Base-by-base conservation (phyloP, 2,329 filamentous ascomycete species). In the Pseudonectria buxi region DNA sequence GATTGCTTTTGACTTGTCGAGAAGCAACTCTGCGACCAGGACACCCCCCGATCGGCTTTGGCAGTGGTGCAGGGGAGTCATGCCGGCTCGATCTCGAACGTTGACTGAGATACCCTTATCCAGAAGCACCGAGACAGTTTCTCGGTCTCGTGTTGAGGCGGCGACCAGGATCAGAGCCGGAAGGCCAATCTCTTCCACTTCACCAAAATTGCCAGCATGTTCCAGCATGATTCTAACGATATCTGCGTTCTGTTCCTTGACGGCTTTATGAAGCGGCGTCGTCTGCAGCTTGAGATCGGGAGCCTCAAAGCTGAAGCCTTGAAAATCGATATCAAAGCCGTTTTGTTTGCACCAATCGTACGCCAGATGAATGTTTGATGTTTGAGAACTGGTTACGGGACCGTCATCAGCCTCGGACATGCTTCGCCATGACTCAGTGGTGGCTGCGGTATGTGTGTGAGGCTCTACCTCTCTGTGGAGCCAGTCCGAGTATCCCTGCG, bases 271-370 rank as follows among this genome's bases (percentile, higher is more conserved):
- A 22, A 36, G 34, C 3, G 34, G 34, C 11, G 34, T 32, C n/a
- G n/a, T n/a, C n/a, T n/a, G 34, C 34, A 36, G 7, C 28, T 16
- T 24, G n/a, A 32, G 10, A 15, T 36, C 29, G 26, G 32, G 32
- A 14, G 25, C 29, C 29, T 36, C 24, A 11, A 36, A 28, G 25
- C 15, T 25, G 10, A 36, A 36, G n/a, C 34, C 34, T 36, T 36
- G 15, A n/a, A n/a, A n/a, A n/a, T n/a, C n/a, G n/a, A n/a, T n/a
- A n/a, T n/a, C n/a, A n/a, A n/a, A n/a, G n/a, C n/a, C n/a, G n/a
- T n/a, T n/a, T 3, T 27, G 25, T 13, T 13, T n/a, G n/a, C 29
- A 36, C 34, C 34, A 36, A 9, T n/a, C 13, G 16, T 28, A 28
- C 24, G 32, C 32, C 16, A 25, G 4, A 6, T 30, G 29, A 24